Conservation (phyloP, 75 land plant genomes). For the Adiantum capillusveneris region DNA sequence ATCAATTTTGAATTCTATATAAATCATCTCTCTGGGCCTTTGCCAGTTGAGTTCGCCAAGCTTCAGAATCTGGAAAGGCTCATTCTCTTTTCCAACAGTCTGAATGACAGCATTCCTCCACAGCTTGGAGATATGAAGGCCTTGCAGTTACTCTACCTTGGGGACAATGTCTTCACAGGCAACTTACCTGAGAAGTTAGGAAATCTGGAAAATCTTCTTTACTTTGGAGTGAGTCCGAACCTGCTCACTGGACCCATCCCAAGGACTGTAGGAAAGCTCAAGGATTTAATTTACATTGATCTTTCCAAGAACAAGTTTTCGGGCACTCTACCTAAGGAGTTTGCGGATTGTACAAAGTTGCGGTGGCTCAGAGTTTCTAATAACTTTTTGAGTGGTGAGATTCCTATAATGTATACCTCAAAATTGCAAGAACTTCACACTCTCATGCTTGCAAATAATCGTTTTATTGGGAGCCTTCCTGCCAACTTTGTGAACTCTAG, state of each 20-base stretch:
- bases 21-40: conserved; percentile 10
- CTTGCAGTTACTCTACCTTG: conserved; percentile 26
- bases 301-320: conserved; percentile 28
- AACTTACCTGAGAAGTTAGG: conserved; percentile 8
- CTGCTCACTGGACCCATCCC: conserved; percentile 10
- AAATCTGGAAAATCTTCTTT: conserved; percentile 9
- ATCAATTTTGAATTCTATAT: conserved; percentile 10
- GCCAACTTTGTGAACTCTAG: neutral
- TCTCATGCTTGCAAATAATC: conserved; percentile 5
- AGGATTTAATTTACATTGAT: conserved; percentile 17
- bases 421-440: neutral
- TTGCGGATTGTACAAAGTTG: conserved; percentile 1
- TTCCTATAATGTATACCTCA: conserved; percentile 1
- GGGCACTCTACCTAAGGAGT: conserved; percentile 14
- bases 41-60: conserved; percentile 7
- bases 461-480: conserved; percentile 10
- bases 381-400: conserved; percentile 10
- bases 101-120: conserved; percentile 34
- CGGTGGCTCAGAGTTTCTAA: conserved; percentile 13
- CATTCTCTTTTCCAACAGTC: conserved; percentile 33
- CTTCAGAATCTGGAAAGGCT: conserved; percentile 9
- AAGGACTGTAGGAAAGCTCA: conserved; percentile 13
- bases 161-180: conserved; percentile 4
- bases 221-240: conserved; percentile 8
- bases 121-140: conserved; percentile 34